Evolutionary conservation across 495 filamentous ascomycete genomes (phyloP).

Genomic region (Terfezia claveryi): DNA sequence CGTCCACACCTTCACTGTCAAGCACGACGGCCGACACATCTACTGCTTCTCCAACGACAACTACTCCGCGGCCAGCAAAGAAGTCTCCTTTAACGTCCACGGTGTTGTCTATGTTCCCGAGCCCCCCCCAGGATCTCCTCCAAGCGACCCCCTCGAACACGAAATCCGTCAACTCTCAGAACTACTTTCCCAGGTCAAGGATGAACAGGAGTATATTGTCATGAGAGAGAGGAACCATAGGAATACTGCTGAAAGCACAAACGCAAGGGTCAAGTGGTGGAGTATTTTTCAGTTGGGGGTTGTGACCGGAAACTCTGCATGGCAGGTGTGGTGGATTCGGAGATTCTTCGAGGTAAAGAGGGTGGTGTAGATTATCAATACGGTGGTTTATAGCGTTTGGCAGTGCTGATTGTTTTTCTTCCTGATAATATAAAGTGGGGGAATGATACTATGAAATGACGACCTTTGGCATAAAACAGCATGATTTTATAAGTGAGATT

Average conservation of each 20-base stretch:
- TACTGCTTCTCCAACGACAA: constrained; percentile 99
- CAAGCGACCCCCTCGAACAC: constrained; percentile 68
- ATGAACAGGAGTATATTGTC: constrained; percentile 95
- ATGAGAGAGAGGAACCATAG: constrained; percentile 84
- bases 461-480: background rate
- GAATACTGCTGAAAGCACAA: constrained; percentile 97
- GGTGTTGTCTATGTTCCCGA: constrained; percentile 95
- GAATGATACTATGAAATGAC: too few relatives aligned
- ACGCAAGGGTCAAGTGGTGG: constrained; percentile 96
- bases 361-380: constrained; percentile 10
- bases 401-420: background rate
- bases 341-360: constrained; percentile 81
- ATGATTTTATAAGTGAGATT: background rate
- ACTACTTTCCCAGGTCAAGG: constrained; percentile 71
- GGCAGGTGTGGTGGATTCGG: constrained; percentile 99
- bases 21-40: constrained; percentile 62
- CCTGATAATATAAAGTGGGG: too few relatives aligned
- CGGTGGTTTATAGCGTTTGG: background rate
- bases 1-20: constrained; percentile 78
- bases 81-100: constrained; percentile 97
- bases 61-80: constrained; percentile 77
- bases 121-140: constrained; percentile 47
- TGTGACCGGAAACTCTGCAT: constrained; percentile 74
- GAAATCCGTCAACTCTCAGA: constrained; percentile 81
- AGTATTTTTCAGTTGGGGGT: constrained; percentile 88